Conservation (phyloP, 345 rosid species). For the Zanthoxylum bungeanum region DNA sequence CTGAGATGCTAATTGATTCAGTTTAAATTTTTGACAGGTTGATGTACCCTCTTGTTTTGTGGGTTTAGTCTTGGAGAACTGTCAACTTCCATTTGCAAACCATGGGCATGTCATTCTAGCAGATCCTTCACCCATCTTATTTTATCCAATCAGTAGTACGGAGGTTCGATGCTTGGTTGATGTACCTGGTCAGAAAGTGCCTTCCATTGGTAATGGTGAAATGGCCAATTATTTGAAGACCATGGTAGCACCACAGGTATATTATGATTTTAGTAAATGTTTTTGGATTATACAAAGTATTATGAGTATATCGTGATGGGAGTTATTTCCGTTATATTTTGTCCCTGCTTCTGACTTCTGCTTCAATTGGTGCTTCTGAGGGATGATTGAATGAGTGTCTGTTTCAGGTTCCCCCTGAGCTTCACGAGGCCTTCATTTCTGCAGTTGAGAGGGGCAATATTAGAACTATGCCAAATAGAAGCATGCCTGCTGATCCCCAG, state of each 20-base stretch:
- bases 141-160: conserved; percentile 50
- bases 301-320: background rate
- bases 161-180: conserved; percentile 54
- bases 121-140: conserved; percentile 51
- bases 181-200: conserved; percentile 42
- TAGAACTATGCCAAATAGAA: conserved; percentile 53
- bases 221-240: conserved; percentile 41
- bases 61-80: conserved; percentile 48
- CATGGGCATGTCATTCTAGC: conserved; percentile 54
- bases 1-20: background rate
- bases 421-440: conserved; percentile 34
- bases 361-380: background rate
- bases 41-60: conserved; percentile 50
- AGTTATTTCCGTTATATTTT: background rate
- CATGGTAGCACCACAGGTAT: conserved; percentile 37
- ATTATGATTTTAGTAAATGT: background rate
- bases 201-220: conserved; percentile 46
- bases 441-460: conserved; percentile 47
- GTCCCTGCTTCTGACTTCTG: background rate
- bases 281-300: background rate
- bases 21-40: conserved; percentile 29
- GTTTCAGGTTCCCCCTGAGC: conserved; percentile 36
- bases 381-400: background rate
- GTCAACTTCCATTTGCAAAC: conserved; percentile 43
- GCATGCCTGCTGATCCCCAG: conserved; percentile 57